Evolutionary conservation across 2,329 filamentous ascomycete species (phyloP), one percentile per base, ranked within the genome.

Genomic region (Beauveria bassiana): DNA sequence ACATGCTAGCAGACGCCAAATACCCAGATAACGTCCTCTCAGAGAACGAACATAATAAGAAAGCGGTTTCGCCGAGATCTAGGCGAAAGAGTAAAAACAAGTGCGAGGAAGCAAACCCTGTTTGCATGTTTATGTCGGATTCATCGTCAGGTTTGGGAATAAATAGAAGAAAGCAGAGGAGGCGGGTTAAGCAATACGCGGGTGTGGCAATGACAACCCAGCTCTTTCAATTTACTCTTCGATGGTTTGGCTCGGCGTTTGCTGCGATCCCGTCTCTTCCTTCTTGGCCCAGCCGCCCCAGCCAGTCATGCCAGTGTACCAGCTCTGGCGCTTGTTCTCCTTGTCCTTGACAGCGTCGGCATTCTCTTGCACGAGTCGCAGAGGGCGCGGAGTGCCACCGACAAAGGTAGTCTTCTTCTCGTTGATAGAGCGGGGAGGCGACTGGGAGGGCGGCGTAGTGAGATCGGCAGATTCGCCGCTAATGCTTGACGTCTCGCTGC

Each of bases 291-390:
- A 79, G 70, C 72, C 74, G 28, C 79, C 77, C 84, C 85, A 87
- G 14, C 45, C 45, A 5, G 34, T 14, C 34, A 38, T 38, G 34
- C 34, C 34, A 62, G 87, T 81, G 64, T 74, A 75, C 86, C 86
- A 88, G 72, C 84, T 88, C 22, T 79, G 77, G 53, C 86, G 77
- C 77, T 87, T 88, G 68, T 81, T 82, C 59, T 75, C 71, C 67
- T 80, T 79, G 59, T 75, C 71, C 67, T 80, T 79, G 63, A 78
- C 74, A 2, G 70, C 71, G 56, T 84, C 82, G 24, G 75, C 73
- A 66, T 88, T 88, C 76, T 96, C 91, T 74, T 95, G 90, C 52
- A 98, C 92, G 34, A 99, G 81, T 18, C 93, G 83, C 66, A 99
- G 78, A 7, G 93, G 93, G 42, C 93, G 84, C 62, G 96, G 86